Conservation (phyloP, 345 rosid species). For the Boechera retrofracta region DNA sequence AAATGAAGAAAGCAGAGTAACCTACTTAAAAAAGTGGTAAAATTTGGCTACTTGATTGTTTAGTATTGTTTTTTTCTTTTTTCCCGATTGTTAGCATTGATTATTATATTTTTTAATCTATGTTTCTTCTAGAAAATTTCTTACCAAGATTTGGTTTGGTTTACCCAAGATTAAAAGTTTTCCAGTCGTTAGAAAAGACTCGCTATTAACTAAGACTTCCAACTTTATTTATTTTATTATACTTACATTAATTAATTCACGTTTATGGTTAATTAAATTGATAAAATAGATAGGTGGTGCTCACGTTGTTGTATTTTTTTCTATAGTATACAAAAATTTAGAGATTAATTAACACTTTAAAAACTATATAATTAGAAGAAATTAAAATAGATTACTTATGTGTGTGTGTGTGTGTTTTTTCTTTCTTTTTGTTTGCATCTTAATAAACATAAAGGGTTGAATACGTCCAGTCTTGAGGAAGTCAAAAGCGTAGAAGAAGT, state of each 20-base stretch:
- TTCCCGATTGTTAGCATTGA: not conserved
- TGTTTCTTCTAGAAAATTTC: slow-evolving; percentile 30
- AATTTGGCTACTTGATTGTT: slow-evolving; percentile 43
- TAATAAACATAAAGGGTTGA: slow-evolving; percentile 20
- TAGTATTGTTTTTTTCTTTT: slow-evolving; percentile 5
- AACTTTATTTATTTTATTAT: not conserved
- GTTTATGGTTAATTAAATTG: slow-evolving; percentile 4
- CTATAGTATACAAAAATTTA: not conserved
- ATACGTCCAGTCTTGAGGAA: slow-evolving; percentile 35
- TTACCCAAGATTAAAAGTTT: slow-evolving; percentile 23
- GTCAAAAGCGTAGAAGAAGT: slow-evolving; percentile 44
- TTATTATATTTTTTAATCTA: slow-evolving; percentile 13
- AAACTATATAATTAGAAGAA: not conserved
- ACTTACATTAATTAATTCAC: not conserved
- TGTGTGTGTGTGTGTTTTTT: not conserved
- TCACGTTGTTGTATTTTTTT: not conserved
- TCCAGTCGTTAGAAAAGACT: slow-evolving; percentile 33
- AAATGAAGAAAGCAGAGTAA: slow-evolving; percentile 34
- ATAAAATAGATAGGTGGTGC: slow-evolving; percentile 3
- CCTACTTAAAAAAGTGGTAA: slow-evolving; percentile 43
- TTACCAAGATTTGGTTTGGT: slow-evolving; percentile 38
- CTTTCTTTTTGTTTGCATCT: not conserved
- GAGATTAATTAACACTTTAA: not conserved
- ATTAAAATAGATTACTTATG: not conserved
- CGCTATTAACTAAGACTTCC: slow-evolving; percentile 14